Percentiles rank a stretch among this genome's conserved stretches.
Evolutionary conservation across 1,284 basidiomycete species (phyloP).

Genomic region (Cryptococcus sp.): DNA sequence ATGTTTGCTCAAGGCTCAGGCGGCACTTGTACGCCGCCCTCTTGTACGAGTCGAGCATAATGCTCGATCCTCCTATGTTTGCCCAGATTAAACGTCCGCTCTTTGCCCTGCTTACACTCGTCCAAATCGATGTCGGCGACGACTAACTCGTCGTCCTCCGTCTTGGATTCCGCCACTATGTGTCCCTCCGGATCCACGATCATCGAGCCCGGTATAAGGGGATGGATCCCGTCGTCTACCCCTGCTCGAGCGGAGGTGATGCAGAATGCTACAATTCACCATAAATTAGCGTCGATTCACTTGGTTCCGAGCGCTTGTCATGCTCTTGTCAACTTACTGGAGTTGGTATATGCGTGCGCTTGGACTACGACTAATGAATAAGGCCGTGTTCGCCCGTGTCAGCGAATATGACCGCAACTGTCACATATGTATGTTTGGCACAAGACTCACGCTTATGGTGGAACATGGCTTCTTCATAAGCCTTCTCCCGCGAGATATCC

Average conservation of each 20-base stretch:
- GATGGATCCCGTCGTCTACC: slow-evolving; percentile 35
- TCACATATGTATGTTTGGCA: background rate
- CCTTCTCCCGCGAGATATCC: slow-evolving; percentile 33
- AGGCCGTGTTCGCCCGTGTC: background rate
- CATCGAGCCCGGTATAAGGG: slow-evolving; percentile 40
- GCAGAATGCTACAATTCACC: slow-evolving; percentile 27
- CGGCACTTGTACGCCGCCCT: slow-evolving; percentile 22
- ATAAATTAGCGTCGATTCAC: too few species aligned
- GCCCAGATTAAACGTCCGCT: slow-evolving; percentile 31
- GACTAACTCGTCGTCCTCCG: slow-evolving; percentile 42
- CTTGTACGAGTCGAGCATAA: slow-evolving; percentile 23
- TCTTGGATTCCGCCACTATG: slow-evolving; percentile 43
- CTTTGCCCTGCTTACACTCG: slow-evolving; percentile 41
- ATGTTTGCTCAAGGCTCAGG: slow-evolving; percentile 10
- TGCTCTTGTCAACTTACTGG: slow-evolving; percentile 20
- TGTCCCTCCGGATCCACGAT: slow-evolving; percentile 45
- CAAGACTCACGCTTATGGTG: slow-evolving; percentile 37
- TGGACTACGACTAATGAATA: slow-evolving; percentile 31
- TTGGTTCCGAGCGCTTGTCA: too few species aligned
- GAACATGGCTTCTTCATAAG: slow-evolving; percentile 42
- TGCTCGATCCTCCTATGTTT: slow-evolving; percentile 30
- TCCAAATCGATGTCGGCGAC: slow-evolving; percentile 41
- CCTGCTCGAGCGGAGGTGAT: slow-evolving; percentile 39
- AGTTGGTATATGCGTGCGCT: slow-evolving; percentile 42
- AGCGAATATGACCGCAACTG: background rate